Percentiles rank a stretch among this genome's conserved stretches.
Evolutionary conservation across 2,329 filamentous ascomycete species (phyloP).

Genomic region (Claviceps humidiphila): DNA sequence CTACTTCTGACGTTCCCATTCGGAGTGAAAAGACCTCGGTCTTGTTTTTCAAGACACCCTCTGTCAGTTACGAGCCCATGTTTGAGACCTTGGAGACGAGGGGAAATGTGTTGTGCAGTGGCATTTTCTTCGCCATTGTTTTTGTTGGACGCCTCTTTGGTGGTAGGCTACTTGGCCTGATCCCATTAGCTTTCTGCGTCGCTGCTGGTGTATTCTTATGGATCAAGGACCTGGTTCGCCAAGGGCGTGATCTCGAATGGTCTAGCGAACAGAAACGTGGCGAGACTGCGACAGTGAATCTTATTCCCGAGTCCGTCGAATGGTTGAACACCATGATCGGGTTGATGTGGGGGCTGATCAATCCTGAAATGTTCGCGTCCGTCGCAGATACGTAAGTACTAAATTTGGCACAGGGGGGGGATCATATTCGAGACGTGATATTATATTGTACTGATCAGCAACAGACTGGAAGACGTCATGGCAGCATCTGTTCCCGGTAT

Average conservation of each 20-base stretch:
- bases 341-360: constrained; percentile 80
- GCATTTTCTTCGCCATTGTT: constrained; percentile 60
- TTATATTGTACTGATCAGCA: background rate
- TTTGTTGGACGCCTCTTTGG: constrained; percentile 70
- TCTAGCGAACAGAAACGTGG: constrained; percentile 73
- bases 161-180: constrained; percentile 59
- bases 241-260: constrained; percentile 78
- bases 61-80: constrained; percentile 81
- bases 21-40: constrained; percentile 95
- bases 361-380: constrained; percentile 87
- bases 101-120: constrained; percentile 55
- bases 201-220: constrained; percentile 73
- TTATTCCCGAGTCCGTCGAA: constrained; percentile 84
- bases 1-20: constrained; percentile 88
- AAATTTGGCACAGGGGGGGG: background rate
- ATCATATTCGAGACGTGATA: background rate
- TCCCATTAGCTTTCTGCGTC: constrained; percentile 60
- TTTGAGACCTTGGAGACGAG: constrained; percentile 63
- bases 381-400: constrained; percentile 63
- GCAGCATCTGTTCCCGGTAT: constrained; percentile 82
- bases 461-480: constrained; percentile 64
- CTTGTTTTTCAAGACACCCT: constrained; percentile 87
- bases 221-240: constrained; percentile 75
- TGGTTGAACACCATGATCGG: constrained; percentile 89
- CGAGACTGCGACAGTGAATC: constrained; percentile 71